Conservation (phyloP, 2,329 filamentous ascomycete genomes). For the Aspergillus oerlinghausenensis region DNA sequence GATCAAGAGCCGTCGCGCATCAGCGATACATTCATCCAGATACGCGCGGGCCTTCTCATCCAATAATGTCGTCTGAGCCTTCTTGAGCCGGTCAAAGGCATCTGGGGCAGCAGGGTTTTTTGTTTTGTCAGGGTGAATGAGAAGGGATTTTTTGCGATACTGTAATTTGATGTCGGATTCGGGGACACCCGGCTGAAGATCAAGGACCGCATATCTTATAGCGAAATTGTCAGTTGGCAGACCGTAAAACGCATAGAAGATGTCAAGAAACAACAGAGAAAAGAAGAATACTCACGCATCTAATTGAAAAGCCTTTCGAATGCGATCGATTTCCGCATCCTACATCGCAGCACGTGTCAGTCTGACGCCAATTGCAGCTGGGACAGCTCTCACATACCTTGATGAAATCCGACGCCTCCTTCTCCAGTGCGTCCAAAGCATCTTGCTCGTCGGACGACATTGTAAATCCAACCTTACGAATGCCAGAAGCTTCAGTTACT, state of each 20-base stretch:
- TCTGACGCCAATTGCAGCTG: constrained; percentile 1
- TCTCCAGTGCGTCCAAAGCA: constrained; percentile 74
- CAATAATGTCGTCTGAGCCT: constrained; percentile 84
- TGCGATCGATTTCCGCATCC: constrained; percentile 95
- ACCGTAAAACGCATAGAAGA: not conserved
- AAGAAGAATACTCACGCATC: constrained; percentile 53
- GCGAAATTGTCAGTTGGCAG: constrained; percentile 1
- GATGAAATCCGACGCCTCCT: constrained; percentile 83
- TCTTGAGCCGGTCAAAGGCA: constrained; percentile 93
- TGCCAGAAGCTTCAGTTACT: not conserved
- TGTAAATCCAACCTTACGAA: constrained; percentile 2
- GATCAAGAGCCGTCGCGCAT: constrained; percentile 91
- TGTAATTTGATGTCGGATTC: constrained; percentile 92
- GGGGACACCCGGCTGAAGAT: constrained; percentile 89
- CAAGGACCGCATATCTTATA: constrained; percentile 80
- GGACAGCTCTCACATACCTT: constrained; percentile 55
- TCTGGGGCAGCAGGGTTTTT: constrained; percentile 85
- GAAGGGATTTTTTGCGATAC: constrained; percentile 96
- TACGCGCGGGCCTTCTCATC: constrained; percentile 86
- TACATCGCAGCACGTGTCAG: constrained; percentile 35
- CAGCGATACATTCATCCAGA: constrained; percentile 91
- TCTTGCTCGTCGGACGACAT: constrained; percentile 65
- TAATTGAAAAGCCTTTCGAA: constrained; percentile 81
- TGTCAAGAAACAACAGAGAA: not conserved
- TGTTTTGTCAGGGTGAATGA: constrained; percentile 98